Percentiles rank a stretch among this genome's conserved stretches.
Evolutionary conservation across 208 protist species (phyloP).

Genomic region (Leishmania martiniquensis): DNA sequence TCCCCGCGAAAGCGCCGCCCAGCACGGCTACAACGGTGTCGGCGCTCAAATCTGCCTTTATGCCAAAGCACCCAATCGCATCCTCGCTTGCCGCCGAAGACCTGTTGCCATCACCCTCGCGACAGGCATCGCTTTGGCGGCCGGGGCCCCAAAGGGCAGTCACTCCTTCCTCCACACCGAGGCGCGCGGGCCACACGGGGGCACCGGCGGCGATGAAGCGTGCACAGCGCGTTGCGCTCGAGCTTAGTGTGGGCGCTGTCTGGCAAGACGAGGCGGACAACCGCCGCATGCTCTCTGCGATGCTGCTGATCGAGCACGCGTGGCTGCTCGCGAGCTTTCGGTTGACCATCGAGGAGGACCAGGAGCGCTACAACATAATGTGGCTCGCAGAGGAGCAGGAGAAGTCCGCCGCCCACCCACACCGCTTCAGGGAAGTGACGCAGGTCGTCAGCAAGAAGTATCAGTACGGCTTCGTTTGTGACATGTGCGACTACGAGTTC

Average conservation of each 20-base stretch:
- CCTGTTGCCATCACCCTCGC: neutral
- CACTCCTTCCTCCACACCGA: neutral
- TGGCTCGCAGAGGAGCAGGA: conserved; percentile 85
- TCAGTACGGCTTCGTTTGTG: conserved; percentile 83
- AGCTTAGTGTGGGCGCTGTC: conserved; percentile 28
- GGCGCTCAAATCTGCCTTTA: neutral
- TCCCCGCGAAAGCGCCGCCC: neutral
- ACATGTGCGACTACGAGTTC: conserved; percentile 84
- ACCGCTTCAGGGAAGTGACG: conserved; percentile 67
- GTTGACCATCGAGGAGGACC: conserved; percentile 68
- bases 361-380: conserved; percentile 71
- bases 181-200: neutral
- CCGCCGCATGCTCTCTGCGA: conserved; percentile 31
- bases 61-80: neutral
- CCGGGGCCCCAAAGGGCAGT: too few relatives aligned
- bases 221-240: conserved; percentile 15
- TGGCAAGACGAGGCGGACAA: conserved; percentile 42
- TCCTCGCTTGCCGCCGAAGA: neutral
- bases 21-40: neutral
- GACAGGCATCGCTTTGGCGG: neutral
- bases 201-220: conserved; percentile 1
- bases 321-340: conserved; percentile 63
- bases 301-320: conserved; percentile 56
- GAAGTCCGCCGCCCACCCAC: conserved; percentile 73
- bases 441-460: conserved; percentile 65